Conservation (phyloP, 2,329 filamentous ascomycete species). For the Aspergillus udagawae region DNA sequence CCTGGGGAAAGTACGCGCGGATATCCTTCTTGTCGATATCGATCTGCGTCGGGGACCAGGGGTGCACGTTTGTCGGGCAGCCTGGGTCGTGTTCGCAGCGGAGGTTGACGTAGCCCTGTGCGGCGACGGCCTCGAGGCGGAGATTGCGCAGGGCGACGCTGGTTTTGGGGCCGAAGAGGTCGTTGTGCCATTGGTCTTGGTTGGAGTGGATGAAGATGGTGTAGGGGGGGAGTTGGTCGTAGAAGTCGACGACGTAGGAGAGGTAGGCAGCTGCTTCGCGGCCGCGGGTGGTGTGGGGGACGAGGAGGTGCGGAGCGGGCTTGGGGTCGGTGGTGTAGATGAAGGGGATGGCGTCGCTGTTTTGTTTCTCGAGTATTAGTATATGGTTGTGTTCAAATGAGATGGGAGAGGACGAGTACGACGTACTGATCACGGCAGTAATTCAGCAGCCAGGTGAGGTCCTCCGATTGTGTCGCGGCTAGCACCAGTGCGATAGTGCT, state of each 20-base stretch:
- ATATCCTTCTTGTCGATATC: slow-evolving; percentile 23
- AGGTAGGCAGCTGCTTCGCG: slow-evolving; percentile 62
- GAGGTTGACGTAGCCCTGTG: slow-evolving; percentile 38
- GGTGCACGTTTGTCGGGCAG: slow-evolving; percentile 38
- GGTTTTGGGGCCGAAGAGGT: slow-evolving; percentile 38
- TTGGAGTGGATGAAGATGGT: slow-evolving; percentile 60
- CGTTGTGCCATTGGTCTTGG: slow-evolving; percentile 55
- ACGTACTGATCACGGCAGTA: slow-evolving; percentile 19
- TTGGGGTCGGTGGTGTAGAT: slow-evolving; percentile 26
- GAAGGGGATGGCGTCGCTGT: not conserved
- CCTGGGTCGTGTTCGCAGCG: slow-evolving; percentile 35
- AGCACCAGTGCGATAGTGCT: slow-evolving; percentile 15
- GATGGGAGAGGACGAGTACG: not conserved
- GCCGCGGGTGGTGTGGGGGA: slow-evolving; percentile 41
- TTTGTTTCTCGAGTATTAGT: not conserved
- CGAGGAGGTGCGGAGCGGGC: slow-evolving; percentile 20
- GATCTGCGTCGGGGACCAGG: slow-evolving; percentile 18
- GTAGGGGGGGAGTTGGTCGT: slow-evolving; percentile 56
- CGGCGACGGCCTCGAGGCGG: slow-evolving; percentile 33
- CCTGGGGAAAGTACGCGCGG: slow-evolving; percentile 23
- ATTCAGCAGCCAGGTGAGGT: slow-evolving; percentile 17
- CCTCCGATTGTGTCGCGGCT: slow-evolving; percentile 15
- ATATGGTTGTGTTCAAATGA: not conserved
- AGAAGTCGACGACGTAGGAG: slow-evolving; percentile 59
- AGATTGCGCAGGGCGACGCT: slow-evolving; percentile 26